Evolutionary conservation across 208 protist species (phyloP), one percentile per base, ranked within the genome.

Genomic region (Leishmania braziliensis): DNA sequence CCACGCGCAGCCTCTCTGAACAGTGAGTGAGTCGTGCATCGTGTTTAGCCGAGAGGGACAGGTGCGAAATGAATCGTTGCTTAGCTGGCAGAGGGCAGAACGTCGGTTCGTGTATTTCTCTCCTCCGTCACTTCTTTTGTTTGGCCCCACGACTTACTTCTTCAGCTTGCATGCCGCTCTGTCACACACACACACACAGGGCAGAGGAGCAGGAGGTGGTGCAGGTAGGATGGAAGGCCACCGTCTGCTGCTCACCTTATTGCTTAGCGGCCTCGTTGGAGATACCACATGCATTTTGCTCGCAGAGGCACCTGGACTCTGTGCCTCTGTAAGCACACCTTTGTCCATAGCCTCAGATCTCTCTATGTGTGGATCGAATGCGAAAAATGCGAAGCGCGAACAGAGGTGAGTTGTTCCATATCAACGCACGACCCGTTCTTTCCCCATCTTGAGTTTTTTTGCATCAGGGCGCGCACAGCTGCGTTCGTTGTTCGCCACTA

Each of bases 1-100:
- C 74, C 93, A 97, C 87, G 95, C 93, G 5, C 84, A 91, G 69
- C 68, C 80, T 6, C 79, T 93, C 58, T 88, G 80, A 85, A 29
- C 14, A 26, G 69, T 62, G 51, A 39, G 29, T 23, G 71, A 76
- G 50, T 8, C 23, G 46, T 33, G 33, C 69, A 50, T 12, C 39
- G 46, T 36, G 23, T 10, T 50, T 29, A 50, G 46, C 14, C 3
- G 23, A 50, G 46, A 73, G 8, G 8, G 46, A 53, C 51, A 33
- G 46, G 46, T 1, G 46, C 69, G 9, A 73, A 14, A n/a, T 33
- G 46, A 48, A 54, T 48, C 20, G 39, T n/a, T 73, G 46, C 23
- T 4, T 73, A 26, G 69, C 46, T 20, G 66, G 5, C 23, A 16
- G n/a, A 18, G 18, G n/a, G 5, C 5, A 20, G 29, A 60, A 39